Percentiles rank a stretch among this genome's conserved stretches.
Conservation (phyloP, 2,329 filamentous ascomycete species). For the Aureobasidium sp. region DNA sequence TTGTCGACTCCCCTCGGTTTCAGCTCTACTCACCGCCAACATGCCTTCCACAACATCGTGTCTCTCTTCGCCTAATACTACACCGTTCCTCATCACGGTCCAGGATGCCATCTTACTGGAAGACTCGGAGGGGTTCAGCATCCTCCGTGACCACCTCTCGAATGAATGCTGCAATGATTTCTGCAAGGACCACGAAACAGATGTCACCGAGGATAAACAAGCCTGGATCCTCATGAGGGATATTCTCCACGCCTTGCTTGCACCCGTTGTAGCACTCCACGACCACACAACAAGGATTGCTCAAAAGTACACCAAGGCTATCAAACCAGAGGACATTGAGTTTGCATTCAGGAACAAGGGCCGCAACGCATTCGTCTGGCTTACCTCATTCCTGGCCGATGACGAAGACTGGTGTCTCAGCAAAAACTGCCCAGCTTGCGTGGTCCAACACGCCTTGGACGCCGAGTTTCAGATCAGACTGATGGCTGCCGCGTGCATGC, state of each 20-base stretch:
- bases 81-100: conserved; percentile 35
- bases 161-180: conserved; percentile 33
- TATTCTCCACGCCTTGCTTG: conserved; percentile 49
- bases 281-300: conserved; percentile 46
- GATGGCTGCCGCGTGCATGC: conserved; percentile 38
- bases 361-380: conserved; percentile 48
- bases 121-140: conserved; percentile 34
- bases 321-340: conserved; percentile 44
- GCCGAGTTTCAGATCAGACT: conserved; percentile 40
- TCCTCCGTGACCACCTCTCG: conserved; percentile 35
- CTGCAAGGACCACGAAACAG: conserved; percentile 33
- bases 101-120: conserved; percentile 33
- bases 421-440: conserved; percentile 45
- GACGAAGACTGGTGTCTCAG: conserved; percentile 48
- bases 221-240: conserved; percentile 47
- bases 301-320: conserved; percentile 38
- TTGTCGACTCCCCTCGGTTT: background rate
- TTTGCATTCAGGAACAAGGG: conserved; percentile 49
- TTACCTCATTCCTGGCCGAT: conserved; percentile 51
- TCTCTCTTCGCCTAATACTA: conserved; percentile 21
- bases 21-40: background rate
- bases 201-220: conserved; percentile 25
- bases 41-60: conserved; percentile 8
- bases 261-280: conserved; percentile 49
- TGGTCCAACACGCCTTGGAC: conserved; percentile 35